Evolutionary conservation across 2,329 filamentous ascomycete genomes (phyloP).

Genomic region (Aspergillus sp.): DNA sequence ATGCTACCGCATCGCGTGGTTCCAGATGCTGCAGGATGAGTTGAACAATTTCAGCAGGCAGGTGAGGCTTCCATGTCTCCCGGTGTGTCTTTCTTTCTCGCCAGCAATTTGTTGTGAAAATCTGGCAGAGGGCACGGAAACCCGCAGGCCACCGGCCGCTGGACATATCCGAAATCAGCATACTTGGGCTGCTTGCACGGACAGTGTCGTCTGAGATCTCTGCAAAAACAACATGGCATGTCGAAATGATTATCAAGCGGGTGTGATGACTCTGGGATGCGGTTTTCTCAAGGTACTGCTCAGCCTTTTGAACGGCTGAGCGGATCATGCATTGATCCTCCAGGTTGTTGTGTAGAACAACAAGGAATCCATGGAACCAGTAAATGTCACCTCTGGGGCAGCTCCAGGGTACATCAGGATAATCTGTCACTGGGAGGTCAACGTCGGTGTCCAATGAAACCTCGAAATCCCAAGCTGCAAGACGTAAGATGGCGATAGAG

Average conservation of each 20-base stretch:
- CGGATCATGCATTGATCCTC: slow-evolving; percentile 13
- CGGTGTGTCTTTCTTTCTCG: slow-evolving; percentile 14
- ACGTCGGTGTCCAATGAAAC: slow-evolving; percentile 15
- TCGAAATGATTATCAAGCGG: no score
- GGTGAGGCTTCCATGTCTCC: slow-evolving; percentile 15
- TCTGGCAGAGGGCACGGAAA: slow-evolving; percentile 24
- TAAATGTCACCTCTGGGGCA: slow-evolving; percentile 15
- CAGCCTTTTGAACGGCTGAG: slow-evolving; percentile 13
- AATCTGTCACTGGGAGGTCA: slow-evolving; percentile 19
- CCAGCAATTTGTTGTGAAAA: slow-evolving; percentile 28
- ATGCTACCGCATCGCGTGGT: slow-evolving; percentile 23
- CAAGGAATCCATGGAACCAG: slow-evolving; percentile 24
- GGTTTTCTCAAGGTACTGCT: slow-evolving; percentile 7
- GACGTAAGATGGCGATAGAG: slow-evolving; percentile 23
- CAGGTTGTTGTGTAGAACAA: slow-evolving; percentile 20
- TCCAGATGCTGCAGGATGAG: slow-evolving; percentile 18
- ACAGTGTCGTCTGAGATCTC: no score
- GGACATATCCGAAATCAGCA: no score
- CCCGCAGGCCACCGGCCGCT: no score
- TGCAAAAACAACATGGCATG: no score
- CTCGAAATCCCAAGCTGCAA: slow-evolving; percentile 28
- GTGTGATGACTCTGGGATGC: no score
- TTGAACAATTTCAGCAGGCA: slow-evolving; percentile 19
- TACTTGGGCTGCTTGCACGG: no score
- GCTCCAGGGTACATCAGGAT: slow-evolving; percentile 10